Evolutionary conservation across 805 yeast species (phyloP).

Genomic region (Blastobotrys attinorum): DNA sequence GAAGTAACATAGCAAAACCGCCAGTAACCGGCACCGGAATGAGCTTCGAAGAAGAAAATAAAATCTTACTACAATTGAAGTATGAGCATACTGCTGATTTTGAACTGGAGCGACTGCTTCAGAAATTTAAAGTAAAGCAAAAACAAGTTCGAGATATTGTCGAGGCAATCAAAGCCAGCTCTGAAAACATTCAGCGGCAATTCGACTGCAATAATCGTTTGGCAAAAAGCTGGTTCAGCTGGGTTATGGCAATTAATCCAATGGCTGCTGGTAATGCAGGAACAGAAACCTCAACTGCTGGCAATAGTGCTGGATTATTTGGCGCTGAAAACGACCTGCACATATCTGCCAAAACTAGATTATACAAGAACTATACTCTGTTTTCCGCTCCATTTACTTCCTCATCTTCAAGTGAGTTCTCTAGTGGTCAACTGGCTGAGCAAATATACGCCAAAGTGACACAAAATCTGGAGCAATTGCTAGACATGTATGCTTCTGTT

Average conservation of each 20-base stretch:
- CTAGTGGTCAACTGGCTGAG: constrained; percentile 11
- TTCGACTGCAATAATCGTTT: constrained; percentile 15
- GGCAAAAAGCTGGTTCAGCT: constrained; percentile 16
- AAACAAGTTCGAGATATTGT: constrained; percentile 10
- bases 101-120: constrained; percentile 10
- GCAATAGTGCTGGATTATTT: too few relatives aligned
- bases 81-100: constrained; percentile 10
- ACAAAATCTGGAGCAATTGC: constrained; percentile 11
- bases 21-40: background rate
- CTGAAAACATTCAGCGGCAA: constrained; percentile 11
- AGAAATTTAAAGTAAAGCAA: constrained; percentile 9
- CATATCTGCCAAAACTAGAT: constrained; percentile 4
- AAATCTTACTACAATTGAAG: constrained; percentile 4
- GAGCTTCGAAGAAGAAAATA: constrained; percentile 8
- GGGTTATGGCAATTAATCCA: constrained; percentile 10
- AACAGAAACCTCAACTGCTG: background rate
- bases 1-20: too few relatives aligned
- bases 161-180: constrained; percentile 10
- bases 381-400: constrained; percentile 14
- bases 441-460: constrained; percentile 15
- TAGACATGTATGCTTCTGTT: constrained; percentile 16
- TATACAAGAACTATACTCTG: constrained; percentile 13
- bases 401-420: constrained; percentile 11
- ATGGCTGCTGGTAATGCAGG: background rate
- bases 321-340: constrained; percentile 8